Conservation (phyloP, 2,329 filamentous ascomycete genomes). For the Venturia nashicola region DNA sequence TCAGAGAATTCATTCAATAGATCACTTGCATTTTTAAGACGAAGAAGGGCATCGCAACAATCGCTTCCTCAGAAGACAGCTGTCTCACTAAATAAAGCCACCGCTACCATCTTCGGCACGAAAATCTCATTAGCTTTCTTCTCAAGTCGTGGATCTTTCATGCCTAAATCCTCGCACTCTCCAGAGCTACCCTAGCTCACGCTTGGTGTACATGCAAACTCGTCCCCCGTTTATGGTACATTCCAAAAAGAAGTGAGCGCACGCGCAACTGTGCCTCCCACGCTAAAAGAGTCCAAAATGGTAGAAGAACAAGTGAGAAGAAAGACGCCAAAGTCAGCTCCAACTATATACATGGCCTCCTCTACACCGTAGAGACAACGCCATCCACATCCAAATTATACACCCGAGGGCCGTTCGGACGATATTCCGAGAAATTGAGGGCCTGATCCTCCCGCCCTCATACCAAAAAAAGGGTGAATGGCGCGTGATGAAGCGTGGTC, state of each 20-base stretch:
- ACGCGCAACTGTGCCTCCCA: background rate
- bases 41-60: background rate
- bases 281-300: background rate
- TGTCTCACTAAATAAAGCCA: background rate
- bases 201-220: background rate
- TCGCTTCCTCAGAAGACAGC: background rate
- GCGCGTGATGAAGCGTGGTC: background rate
- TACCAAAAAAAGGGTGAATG: background rate
- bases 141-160: background rate
- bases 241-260: background rate
- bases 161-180: background rate
- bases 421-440: background rate
- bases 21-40: too few relatives aligned
- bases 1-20: too few relatives aligned
- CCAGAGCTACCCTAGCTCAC: background rate
- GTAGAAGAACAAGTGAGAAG: background rate
- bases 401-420: background rate
- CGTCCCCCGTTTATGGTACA: background rate
- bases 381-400: background rate
- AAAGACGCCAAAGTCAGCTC: background rate
- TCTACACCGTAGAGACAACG: background rate
- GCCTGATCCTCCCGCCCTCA: background rate
- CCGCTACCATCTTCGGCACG: background rate
- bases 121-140: background rate
- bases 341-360: background rate